Evolutionary conservation across 257 asterid genomes (phyloP), one percentile per base, ranked within the genome.

Genomic region (Solanum rostratum): DNA sequence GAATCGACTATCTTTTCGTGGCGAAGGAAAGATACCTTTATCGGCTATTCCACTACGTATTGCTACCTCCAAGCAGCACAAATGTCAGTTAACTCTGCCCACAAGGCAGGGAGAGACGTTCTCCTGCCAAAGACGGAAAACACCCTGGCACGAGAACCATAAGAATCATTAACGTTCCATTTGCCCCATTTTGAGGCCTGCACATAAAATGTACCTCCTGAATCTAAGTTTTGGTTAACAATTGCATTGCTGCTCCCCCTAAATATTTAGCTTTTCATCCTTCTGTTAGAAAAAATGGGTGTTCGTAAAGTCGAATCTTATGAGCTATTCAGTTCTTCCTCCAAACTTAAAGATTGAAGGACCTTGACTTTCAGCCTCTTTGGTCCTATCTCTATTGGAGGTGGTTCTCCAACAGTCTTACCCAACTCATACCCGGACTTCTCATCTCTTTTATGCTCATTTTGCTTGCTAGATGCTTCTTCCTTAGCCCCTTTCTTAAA

Each of bases 371-470:
- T 84, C 57, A 76, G 83, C n/a, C 79, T 33, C 86, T 60, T 84
- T 76, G 83, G 86, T 24, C 83, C 83, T 22, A 78, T 84, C 78
- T 74, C 83, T 84, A 59, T 10, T 39, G 86, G 86, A 68, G 82
- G 73, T 76, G 83, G 78, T 46, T 84, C 83, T 76, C 76, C 68
- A 22, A 73, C 57, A 39, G 62, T 84, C 29, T 41, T 73, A 30
- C 83, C 62, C 60, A 78, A 76, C 83, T 37, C 78, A 52, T 55
- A 45, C 62, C 63, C 59, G 8, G 14, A 70, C 10, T 10, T 76
- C 16, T 74, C 52, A 59, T 73, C 79, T 74, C 71, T 84, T 41
- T 15, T 59, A 74, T 74, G 33, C 39, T 45, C 68, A 15, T 33
- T 84, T 43, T 76, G 22, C 53, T 76, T 84, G 24, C 55, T 54